These are phyloP conservation scores for Tolypocladium ovalisporum DNA, from an alignment of 2,329 filamentous ascomycete genomes.

Conservation along the genomic window DNA sequence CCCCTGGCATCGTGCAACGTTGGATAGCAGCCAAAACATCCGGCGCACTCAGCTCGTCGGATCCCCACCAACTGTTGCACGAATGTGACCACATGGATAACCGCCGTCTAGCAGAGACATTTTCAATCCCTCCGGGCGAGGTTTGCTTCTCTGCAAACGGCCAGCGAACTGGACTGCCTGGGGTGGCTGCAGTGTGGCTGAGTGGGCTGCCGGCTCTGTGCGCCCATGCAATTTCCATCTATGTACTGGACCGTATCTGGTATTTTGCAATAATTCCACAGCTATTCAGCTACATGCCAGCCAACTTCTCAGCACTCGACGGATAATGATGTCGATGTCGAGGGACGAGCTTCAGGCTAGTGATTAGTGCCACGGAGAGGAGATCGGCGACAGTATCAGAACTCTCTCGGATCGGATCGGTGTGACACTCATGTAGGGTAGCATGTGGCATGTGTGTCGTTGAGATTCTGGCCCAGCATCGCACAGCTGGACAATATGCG, in stretches of 20 bases:
- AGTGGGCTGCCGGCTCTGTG: not conserved
- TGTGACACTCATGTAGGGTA: not conserved
- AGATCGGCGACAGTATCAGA: not conserved
- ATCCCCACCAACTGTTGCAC: not conserved
- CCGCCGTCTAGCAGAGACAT: not conserved
- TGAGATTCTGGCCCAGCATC: no score
- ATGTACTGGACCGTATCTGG: no score
- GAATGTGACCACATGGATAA: not conserved
- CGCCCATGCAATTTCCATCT: not conserved
- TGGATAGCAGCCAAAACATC: not conserved
- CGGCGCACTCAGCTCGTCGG: not conserved
- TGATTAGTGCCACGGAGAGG: no score
- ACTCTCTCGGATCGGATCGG: not conserved
- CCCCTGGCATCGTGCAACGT: not conserved
- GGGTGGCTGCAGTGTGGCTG: not conserved
- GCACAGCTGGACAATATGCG: not conserved
- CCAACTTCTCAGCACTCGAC: no score
- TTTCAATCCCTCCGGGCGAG: not conserved
- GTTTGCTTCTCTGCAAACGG: slow-evolving; percentile 3
- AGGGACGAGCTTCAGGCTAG: no score
- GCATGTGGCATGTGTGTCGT: no score
- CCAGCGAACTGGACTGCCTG: not conserved
- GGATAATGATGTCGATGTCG: no score
- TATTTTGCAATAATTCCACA: no score
- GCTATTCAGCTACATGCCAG: no score